phyloP scores from a whole-genome alignment of 2,329 filamentous ascomycete genomes.

The Aureobasidium sp. region DNA sequence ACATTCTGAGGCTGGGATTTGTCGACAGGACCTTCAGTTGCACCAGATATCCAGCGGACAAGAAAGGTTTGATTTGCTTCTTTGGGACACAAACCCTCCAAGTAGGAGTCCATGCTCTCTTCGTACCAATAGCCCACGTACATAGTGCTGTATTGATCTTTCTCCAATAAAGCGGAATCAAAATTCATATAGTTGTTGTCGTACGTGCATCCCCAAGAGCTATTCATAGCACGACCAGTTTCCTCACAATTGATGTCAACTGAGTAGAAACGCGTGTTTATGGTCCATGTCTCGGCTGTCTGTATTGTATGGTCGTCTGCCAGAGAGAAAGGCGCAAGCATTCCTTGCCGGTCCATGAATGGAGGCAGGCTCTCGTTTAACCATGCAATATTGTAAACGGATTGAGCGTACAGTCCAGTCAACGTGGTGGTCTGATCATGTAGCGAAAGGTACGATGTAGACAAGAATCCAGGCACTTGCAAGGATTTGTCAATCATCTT shows the following conservation, averaged over 20 bases:
- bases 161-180: background rate
- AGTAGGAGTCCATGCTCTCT: conserved; percentile 3
- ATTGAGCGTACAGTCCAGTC: conserved; percentile 36
- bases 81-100: background rate
- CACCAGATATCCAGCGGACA: background rate
- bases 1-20: background rate
- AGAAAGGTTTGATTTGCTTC: conserved; percentile 16
- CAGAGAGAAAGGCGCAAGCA: conserved; percentile 38
- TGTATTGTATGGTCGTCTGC: background rate
- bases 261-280: conserved; percentile 27
- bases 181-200: background rate
- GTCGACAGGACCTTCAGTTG: background rate
- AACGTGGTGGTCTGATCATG: conserved; percentile 28
- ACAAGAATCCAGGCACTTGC: conserved; percentile 16
- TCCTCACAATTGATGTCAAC: conserved; percentile 24
- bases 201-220: background rate
- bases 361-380: conserved; percentile 39
- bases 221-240: background rate
- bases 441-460: conserved; percentile 25
- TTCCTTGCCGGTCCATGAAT: conserved; percentile 40
- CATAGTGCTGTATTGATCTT: background rate
- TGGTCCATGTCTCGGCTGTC: conserved; percentile 22
- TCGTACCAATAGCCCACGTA: conserved; percentile 13
- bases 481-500: conserved; percentile 24
- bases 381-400: conserved; percentile 41